phyloP scores from a whole-genome alignment of 371 early-diverging fungal species.

The Apophysomyces elegans region DNA sequence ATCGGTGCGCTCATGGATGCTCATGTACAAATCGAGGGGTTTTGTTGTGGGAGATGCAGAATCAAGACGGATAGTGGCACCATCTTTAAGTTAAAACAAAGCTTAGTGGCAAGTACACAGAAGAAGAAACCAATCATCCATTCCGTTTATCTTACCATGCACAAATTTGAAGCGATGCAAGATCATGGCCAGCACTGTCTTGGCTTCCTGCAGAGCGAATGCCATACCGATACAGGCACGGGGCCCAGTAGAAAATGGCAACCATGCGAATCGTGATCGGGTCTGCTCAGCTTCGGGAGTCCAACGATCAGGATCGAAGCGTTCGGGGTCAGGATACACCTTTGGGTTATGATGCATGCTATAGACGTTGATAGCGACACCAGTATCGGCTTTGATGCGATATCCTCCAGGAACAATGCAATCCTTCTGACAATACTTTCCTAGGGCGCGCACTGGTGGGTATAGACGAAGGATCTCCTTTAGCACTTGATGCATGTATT shows the following conservation, averaged over 20 bases:
- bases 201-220: conserved; percentile 65
- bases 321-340: conserved; percentile 50
- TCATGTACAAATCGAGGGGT: conserved; percentile 40
- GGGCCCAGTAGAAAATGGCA: conserved; percentile 59
- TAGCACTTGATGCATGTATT: conserved; percentile 47
- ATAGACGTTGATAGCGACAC: conserved; percentile 30
- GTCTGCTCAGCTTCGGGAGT: conserved; percentile 58
- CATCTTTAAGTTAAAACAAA: conserved; percentile 24
- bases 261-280: conserved; percentile 56
- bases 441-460: conserved; percentile 50
- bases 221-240: conserved; percentile 56
- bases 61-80: conserved; percentile 39
- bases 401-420: conserved; percentile 55
- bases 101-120: neutral
- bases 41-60: conserved; percentile 43
- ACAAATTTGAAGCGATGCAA: conserved; percentile 45
- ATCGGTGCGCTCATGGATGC: conserved; percentile 42
- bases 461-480: conserved; percentile 62
- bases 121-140: neutral
- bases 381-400: conserved; percentile 27
- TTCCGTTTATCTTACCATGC: conserved; percentile 25
- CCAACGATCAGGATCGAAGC: conserved; percentile 62
- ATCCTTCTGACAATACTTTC: conserved; percentile 57
- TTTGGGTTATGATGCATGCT: conserved; percentile 51
- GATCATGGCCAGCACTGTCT: conserved; percentile 56